Evolutionary conservation across 108 stramenopile genomes (phyloP).

Genomic region (Fistulifera pelliculosa): DNA sequence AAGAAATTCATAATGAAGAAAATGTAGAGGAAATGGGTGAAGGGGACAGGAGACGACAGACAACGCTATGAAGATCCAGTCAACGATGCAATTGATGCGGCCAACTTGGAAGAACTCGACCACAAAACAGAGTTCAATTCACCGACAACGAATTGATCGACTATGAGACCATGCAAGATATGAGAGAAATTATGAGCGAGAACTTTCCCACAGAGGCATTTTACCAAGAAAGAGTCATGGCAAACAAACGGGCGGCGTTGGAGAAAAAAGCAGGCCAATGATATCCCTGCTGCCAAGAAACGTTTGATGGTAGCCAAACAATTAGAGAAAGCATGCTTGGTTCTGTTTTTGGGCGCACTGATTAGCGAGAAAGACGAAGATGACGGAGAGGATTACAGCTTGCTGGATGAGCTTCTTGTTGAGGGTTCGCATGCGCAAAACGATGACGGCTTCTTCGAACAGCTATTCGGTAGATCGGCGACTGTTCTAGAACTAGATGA

Average conservation of each 20-base stretch:
- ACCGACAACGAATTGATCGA: too few relatives aligned
- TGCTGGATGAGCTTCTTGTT: not conserved
- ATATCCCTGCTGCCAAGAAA: conserved; percentile 21
- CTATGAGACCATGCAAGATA: too few relatives aligned
- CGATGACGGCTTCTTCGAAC: conserved; percentile 14
- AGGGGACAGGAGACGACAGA: too few relatives aligned
- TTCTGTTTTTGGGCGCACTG: too few relatives aligned
- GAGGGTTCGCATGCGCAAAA: conserved; percentile 1
- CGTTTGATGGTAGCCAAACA: conserved; percentile 23
- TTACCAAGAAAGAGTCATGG: conserved; percentile 7
- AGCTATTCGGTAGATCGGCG: conserved; percentile 8
- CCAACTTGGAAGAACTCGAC: not conserved
- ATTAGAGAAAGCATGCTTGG: conserved; percentile 3
- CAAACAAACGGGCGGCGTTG: conserved; percentile 17
- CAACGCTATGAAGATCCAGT: too few relatives aligned
- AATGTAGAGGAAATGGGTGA: too few relatives aligned
- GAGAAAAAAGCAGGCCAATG: conserved; percentile 16
- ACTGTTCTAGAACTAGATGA: conserved; percentile 9
- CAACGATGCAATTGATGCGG: not conserved
- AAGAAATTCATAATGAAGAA: too few relatives aligned
- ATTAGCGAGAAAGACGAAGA: not conserved
- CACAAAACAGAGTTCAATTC: too few relatives aligned
- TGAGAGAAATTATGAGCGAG: too few relatives aligned
- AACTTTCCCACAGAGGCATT: too few relatives aligned
- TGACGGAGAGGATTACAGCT: conserved; percentile 6